These are phyloP conservation scores for Arthrobotrys pseudoclavata DNA, from an alignment of 2,329 filamentous ascomycete species.

Conservation along the genomic window DNA sequence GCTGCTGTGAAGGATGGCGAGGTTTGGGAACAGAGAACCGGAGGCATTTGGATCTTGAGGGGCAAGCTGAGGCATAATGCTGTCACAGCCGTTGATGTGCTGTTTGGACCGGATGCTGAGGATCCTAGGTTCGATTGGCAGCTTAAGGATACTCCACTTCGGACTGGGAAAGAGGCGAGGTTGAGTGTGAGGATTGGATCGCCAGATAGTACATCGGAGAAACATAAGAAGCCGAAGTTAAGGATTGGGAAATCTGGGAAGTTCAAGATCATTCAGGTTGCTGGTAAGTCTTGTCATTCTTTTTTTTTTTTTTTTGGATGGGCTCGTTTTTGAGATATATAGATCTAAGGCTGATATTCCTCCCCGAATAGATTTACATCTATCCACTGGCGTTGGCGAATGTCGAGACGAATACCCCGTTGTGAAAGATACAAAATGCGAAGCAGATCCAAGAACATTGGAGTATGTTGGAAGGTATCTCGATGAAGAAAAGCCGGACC, in stretches of 20 bases:
- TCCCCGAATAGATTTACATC: conserved; percentile 77
- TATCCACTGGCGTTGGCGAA: conserved; percentile 86
- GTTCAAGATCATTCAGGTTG: conserved; percentile 97
- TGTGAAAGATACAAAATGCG: conserved; percentile 73
- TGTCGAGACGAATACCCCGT: conserved; percentile 87
- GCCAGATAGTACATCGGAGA: conserved; percentile 67
- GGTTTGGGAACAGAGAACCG: conserved; percentile 82
- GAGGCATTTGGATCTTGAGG: conserved; percentile 85
- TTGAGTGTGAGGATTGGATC: conserved; percentile 82
- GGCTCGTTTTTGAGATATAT: neutral
- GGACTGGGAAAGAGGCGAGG: conserved; percentile 66
- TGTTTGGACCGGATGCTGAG: conserved; percentile 91
- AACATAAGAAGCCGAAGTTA: conserved; percentile 77
- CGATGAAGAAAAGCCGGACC: conserved; percentile 92
- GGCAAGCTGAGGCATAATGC: conserved; percentile 71
- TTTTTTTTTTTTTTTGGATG: no score
- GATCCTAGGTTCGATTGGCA: conserved; percentile 90
- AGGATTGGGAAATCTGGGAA: conserved; percentile 88
- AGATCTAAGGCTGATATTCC: conserved; percentile 1
- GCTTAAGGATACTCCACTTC: conserved; percentile 72
- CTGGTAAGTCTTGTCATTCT: conserved; percentile 65
- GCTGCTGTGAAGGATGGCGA: conserved; percentile 70
- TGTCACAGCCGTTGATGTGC: conserved; percentile 84
- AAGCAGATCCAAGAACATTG: conserved; percentile 90
- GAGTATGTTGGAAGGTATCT: conserved; percentile 87